These are phyloP conservation scores for Ramaria rubella DNA, from an alignment of 768 basidiomycete species.

Conservation along the genomic window DNA sequence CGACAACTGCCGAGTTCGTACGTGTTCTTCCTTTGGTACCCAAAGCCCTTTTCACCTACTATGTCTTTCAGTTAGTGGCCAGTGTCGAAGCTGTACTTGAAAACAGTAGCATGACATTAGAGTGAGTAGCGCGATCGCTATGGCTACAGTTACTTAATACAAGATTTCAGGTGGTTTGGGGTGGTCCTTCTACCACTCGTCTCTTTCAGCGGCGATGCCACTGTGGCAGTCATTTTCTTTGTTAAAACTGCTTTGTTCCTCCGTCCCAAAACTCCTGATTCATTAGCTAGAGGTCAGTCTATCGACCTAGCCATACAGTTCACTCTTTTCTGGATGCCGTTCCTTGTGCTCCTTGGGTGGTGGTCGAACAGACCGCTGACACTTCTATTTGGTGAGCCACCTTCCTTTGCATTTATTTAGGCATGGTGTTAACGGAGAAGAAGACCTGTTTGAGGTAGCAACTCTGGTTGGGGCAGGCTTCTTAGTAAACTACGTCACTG, in stretches of 20 bases:
- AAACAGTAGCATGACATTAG: constrained; percentile 37
- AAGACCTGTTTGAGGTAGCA: constrained; percentile 66
- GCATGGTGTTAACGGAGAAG: background rate
- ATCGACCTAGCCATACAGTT: constrained; percentile 79
- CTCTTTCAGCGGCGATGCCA: constrained; percentile 67
- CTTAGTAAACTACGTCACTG: constrained; percentile 74
- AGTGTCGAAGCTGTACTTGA: constrained; percentile 52
- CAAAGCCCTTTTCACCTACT: background rate
- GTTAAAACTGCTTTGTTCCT: constrained; percentile 37
- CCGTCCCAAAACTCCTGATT: constrained; percentile 38
- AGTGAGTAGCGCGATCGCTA: constrained; percentile 32
- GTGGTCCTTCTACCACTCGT: constrained; percentile 64
- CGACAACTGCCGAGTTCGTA: constrained; percentile 66
- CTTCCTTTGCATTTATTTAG: background rate
- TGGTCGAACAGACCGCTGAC: constrained; percentile 53
- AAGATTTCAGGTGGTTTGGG: constrained; percentile 55
- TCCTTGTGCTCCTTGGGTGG: constrained; percentile 65
- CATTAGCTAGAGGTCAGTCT: constrained; percentile 59
- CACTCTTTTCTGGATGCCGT: constrained; percentile 72
- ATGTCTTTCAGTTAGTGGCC: constrained; percentile 46
- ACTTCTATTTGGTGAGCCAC: constrained; percentile 55
- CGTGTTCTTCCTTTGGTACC: constrained; percentile 14
- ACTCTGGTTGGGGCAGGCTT: constrained; percentile 61
- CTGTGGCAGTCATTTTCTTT: constrained; percentile 54
- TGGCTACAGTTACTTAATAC: background rate